A percentile compares a stretch with the other conserved stretches of the same genome.
Conservation (phyloP, 306 rosid species). For the Prunus dulcis region DNA sequence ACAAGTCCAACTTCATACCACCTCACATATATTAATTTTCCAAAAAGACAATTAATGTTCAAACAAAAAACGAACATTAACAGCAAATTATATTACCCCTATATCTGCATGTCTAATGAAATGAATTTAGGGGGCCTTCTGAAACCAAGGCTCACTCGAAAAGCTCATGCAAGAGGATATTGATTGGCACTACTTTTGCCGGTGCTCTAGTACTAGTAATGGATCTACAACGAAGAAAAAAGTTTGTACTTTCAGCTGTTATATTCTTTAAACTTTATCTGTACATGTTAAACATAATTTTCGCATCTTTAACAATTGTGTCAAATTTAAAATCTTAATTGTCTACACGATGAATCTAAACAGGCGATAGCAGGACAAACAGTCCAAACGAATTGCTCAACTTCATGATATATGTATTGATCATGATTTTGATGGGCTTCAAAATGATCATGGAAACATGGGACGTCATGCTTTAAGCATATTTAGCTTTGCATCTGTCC, state of each 20-base stretch:
- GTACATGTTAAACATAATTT: background rate
- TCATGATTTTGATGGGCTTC: background rate
- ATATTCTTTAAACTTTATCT: background rate
- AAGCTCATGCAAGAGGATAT: no score
- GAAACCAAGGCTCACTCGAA: no score
- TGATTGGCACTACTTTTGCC: background rate
- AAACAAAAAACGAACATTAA: no score
- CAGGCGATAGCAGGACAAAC: background rate
- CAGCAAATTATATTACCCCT: no score
- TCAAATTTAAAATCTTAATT: no score
- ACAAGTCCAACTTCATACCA: background rate
- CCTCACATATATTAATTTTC: background rate
- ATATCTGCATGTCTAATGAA: no score
- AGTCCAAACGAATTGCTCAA: background rate
- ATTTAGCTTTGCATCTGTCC: slow-evolving; percentile 12
- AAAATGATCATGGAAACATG: background rate
- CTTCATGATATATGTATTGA: background rate
- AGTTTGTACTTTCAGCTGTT: background rate
- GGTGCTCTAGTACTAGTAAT: background rate
- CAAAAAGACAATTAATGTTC: no score
- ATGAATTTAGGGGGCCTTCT: no score
- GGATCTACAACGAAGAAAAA: background rate
- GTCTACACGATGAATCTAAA: background rate
- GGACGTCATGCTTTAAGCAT: background rate
- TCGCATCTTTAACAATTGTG: background rate